Base-by-base conservation (phyloP, 306 rosid species). In the Mucuna pruriens region DNA sequence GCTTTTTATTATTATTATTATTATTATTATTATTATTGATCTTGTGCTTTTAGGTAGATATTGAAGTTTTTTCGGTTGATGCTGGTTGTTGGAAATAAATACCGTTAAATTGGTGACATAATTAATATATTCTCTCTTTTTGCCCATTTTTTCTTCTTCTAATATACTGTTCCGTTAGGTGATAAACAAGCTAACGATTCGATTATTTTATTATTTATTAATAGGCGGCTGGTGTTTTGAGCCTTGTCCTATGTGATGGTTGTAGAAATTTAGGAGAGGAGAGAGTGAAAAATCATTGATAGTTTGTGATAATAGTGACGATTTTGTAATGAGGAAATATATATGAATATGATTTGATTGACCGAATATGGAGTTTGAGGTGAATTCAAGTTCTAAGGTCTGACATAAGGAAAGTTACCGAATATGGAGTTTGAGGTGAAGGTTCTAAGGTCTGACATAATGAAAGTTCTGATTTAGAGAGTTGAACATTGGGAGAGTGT, bases 1-100 rank as follows among this genome's bases (percentile, higher is more conserved):
- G 7, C 48, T 64, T 6, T 9, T 45, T 10, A n/a, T n/a, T n/a
- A n/a, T n/a, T n/a, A n/a, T n/a, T n/a, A n/a, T n/a, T n/a, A n/a
- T n/a, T n/a, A n/a, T n/a, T n/a, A n/a, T n/a, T n/a, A n/a, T 2
- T 61, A 13, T 5, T 17, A 9, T 23, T 26, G 0, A 29, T 11
- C 25, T 11, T 48, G 52, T 19, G 46, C 36, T 78, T 57, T 31
- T 31, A 36, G 71, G 23, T 33, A 4, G 22, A 48, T 16, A 31
- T 73, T 38, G 62, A 31, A 31, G 26, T 82, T 38, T 68, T 31
- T 81, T 72, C 8, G 63, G 82, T 31, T 70, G 58, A 72, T 71
- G 5, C 36, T 51, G 65, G 70, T 72, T 60, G 73, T 75, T 83
- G 26, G 39, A 20, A 33, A 39, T 74, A 45, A 42, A 42, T 31